Evolutionary conservation across 176 grass and related monocot genomes (phyloP).

Genomic region (Aegilops tauschii): DNA sequence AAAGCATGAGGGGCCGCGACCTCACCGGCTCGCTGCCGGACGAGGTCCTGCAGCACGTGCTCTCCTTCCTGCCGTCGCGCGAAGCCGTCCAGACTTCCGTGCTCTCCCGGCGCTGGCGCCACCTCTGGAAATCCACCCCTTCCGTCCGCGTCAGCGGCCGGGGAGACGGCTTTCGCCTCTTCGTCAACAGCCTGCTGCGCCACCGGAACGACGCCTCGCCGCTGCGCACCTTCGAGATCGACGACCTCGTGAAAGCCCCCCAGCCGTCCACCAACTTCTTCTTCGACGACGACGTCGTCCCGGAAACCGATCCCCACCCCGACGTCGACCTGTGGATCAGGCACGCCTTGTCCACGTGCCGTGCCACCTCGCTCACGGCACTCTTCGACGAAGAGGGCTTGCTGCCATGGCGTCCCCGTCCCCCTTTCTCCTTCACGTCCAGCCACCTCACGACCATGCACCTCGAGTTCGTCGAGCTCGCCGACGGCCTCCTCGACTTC

Average conservation of each 20-base stretch:
- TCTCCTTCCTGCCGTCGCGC: conserved; percentile 6
- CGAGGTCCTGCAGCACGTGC: conserved; percentile 4
- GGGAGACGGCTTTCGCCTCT: background rate
- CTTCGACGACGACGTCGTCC: background rate
- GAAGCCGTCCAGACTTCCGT: background rate
- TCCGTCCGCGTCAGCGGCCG: background rate
- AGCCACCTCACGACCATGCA: background rate
- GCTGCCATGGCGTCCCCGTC: background rate
- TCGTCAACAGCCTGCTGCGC: background rate
- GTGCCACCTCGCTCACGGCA: background rate
- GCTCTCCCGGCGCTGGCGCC: background rate
- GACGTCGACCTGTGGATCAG: background rate
- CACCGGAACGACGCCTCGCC: background rate
- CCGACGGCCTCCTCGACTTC: background rate
- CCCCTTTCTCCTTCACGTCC: background rate
- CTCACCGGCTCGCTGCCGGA: background rate
- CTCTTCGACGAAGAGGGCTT: background rate
- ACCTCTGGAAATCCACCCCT: background rate
- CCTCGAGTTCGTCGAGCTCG: background rate
- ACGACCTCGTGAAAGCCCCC: background rate
- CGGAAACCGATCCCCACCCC: background rate
- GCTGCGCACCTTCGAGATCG: conserved; percentile 1
- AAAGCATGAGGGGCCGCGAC: background rate
- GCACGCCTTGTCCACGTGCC: background rate
- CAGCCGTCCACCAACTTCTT: background rate